A percentile compares a stretch with the other conserved stretches of the same genome.
Conservation (phyloP, 2,329 filamentous ascomycete genomes). For the Penicillium sp. region DNA sequence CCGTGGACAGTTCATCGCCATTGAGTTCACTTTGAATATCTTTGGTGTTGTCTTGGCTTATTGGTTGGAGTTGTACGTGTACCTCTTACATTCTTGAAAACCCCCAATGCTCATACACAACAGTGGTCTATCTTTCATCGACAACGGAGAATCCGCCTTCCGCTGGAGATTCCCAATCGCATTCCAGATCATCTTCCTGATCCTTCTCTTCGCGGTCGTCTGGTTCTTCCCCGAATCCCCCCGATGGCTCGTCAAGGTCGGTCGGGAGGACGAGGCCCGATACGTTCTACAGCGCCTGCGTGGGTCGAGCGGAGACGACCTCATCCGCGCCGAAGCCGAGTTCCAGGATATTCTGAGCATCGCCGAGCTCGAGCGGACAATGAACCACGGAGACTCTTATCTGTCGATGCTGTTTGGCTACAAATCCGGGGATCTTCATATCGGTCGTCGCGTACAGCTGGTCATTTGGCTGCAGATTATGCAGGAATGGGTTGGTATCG, state of each 20-base stretch:
- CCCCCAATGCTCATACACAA: neutral
- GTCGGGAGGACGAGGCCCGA: slow-evolving; percentile 62
- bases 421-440: slow-evolving; percentile 63
- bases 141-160: slow-evolving; percentile 55
- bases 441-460: slow-evolving; percentile 63
- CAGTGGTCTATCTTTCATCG: slow-evolving; percentile 58
- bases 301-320: slow-evolving; percentile 54
- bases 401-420: slow-evolving; percentile 64
- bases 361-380: slow-evolving; percentile 58
- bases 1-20: slow-evolving; percentile 65
- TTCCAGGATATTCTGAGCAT: slow-evolving; percentile 66
- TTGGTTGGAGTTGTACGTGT: slow-evolving; percentile 53
- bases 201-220: slow-evolving; percentile 54
- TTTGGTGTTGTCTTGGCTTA: slow-evolving; percentile 64
- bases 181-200: slow-evolving; percentile 64
- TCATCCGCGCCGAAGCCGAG: slow-evolving; percentile 56
- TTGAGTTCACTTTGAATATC: slow-evolving; percentile 71
- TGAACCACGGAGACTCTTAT: slow-evolving; percentile 55
- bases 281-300: slow-evolving; percentile 63
- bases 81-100: too few species aligned
- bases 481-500: slow-evolving; percentile 67
- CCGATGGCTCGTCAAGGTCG: slow-evolving; percentile 58
- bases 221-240: slow-evolving; percentile 68
- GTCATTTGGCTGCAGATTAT: slow-evolving; percentile 70
- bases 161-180: slow-evolving; percentile 67